Conservation (phyloP, 2,329 filamentous ascomycete species). For the Zelopaecilomyces penicillatus region DNA sequence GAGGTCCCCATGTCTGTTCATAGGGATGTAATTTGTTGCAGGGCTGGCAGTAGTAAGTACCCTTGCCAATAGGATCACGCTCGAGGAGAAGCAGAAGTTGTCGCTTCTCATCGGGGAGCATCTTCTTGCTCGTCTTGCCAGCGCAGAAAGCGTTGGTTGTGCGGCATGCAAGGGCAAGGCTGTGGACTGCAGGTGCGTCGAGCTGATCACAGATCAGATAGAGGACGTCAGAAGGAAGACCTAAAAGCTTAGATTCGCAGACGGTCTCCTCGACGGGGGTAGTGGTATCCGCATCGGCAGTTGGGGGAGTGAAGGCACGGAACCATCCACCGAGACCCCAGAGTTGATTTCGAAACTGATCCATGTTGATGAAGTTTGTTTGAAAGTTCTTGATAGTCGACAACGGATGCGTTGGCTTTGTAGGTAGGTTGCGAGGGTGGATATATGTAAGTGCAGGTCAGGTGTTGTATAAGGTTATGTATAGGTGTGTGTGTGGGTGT, state of each 20-base stretch:
- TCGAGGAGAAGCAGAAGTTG: slow-evolving; percentile 11
- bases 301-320: slow-evolving; percentile 1
- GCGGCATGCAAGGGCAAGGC: slow-evolving; percentile 12
- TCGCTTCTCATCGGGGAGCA: slow-evolving; percentile 5
- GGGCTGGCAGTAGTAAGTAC: slow-evolving; percentile 12
- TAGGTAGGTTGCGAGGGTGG: background rate
- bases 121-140: background rate
- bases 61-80: slow-evolving; percentile 10
- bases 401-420: no score
- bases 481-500: background rate
- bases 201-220: slow-evolving; percentile 14
- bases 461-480: background rate
- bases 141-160: slow-evolving; percentile 7
- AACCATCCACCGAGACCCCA: slow-evolving; percentile 7
- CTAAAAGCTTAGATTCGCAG: slow-evolving; percentile 4
- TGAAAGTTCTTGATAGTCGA: no score
- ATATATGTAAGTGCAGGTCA: background rate
- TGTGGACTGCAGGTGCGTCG: slow-evolving; percentile 8
- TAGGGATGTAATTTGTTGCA: slow-evolving; percentile 14
- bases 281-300: background rate
- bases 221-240: slow-evolving; percentile 14
- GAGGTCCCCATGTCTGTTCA: slow-evolving; percentile 10
- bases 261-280: background rate
- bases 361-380: slow-evolving; percentile 1
- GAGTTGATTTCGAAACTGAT: slow-evolving; percentile 6